These are phyloP conservation scores for Erythrobasidium hasegawianum DNA, from an alignment of 1,284 basidiomycete species.

Conservation along the genomic window DNA sequence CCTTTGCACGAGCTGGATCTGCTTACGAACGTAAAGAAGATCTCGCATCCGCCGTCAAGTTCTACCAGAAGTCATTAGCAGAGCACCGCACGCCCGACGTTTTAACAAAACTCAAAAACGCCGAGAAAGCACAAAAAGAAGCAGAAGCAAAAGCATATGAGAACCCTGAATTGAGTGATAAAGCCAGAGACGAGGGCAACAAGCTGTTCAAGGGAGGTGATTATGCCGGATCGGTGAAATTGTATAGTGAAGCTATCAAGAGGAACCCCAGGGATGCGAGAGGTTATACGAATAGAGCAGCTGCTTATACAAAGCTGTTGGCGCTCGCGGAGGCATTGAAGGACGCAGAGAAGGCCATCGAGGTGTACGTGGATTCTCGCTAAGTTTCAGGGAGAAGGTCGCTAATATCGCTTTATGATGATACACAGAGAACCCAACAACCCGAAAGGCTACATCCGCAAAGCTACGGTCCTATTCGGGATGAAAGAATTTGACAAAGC, in stretches of 20 bases:
- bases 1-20: slow-evolving; percentile 82
- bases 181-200: slow-evolving; percentile 89
- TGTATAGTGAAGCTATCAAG: slow-evolving; percentile 95
- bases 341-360: slow-evolving; percentile 90
- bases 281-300: slow-evolving; percentile 95
- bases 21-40: slow-evolving; percentile 82
- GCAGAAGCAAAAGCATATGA: slow-evolving; percentile 78
- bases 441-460: slow-evolving; percentile 90
- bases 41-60: slow-evolving; percentile 74
- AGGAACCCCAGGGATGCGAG: slow-evolving; percentile 83
- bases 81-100: slow-evolving; percentile 96
- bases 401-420: too few species aligned
- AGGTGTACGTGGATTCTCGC: slow-evolving; percentile 72
- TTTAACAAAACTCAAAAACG: slow-evolving; percentile 80
- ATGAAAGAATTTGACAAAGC: slow-evolving; percentile 93
- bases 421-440: slow-evolving; percentile 28
- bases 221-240: slow-evolving; percentile 89
- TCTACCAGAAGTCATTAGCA: slow-evolving; percentile 68
- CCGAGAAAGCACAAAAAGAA: slow-evolving; percentile 74
- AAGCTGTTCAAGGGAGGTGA: slow-evolving; percentile 83
- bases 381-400: too few species aligned
- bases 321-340: slow-evolving; percentile 95
- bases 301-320: slow-evolving; percentile 90
- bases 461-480: slow-evolving; percentile 74
- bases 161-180: slow-evolving; percentile 76